phyloP scores from a whole-genome alignment of 2,329 filamentous ascomycete genomes.

The Sclerotinia spermophila region DNA sequence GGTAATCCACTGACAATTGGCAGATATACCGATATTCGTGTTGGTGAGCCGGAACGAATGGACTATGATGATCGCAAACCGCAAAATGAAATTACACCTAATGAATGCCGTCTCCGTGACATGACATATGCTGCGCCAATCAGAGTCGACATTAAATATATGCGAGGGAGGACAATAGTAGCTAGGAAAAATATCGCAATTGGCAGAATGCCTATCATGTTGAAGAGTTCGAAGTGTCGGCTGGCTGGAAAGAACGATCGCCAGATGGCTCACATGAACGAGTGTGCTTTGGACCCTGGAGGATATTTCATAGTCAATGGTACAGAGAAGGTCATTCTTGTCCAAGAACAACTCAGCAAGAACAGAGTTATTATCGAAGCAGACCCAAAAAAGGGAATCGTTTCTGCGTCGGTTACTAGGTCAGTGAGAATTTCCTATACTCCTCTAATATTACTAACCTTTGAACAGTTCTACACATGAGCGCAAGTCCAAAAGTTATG shows the following conservation, averaged over 20 bases:
- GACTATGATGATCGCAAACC: constrained; percentile 70
- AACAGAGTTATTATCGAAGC: constrained; percentile 97
- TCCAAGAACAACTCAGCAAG: constrained; percentile 98
- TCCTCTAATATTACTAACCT: constrained; percentile 19
- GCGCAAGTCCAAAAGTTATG: constrained; percentile 95
- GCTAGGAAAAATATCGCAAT: constrained; percentile 75
- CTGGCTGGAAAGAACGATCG: constrained; percentile 78
- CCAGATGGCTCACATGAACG: constrained; percentile 88
- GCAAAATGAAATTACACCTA: constrained; percentile 77
- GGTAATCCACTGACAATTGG: background rate
- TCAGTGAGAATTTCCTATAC: constrained; percentile 27
- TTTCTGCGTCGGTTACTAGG: constrained; percentile 88
- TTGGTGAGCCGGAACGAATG: constrained; percentile 74
- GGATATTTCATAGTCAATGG: constrained; percentile 98
- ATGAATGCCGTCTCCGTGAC: constrained; percentile 93
- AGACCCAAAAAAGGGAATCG: constrained; percentile 85
- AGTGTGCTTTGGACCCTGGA: constrained; percentile 92
- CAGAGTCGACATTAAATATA: constrained; percentile 86
- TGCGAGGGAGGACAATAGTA: constrained; percentile 72
- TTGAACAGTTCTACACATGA: constrained; percentile 82
- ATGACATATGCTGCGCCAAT: constrained; percentile 98
- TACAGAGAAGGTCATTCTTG: constrained; percentile 97
- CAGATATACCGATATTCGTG: constrained; percentile 78
- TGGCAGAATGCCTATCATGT: constrained; percentile 92
- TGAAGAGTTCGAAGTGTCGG: constrained; percentile 91